A percentile compares a stretch with the other conserved stretches of the same genome.
phyloP scores from a whole-genome alignment of 176 grass and related monocot species.

The Bromus sterilis region DNA sequence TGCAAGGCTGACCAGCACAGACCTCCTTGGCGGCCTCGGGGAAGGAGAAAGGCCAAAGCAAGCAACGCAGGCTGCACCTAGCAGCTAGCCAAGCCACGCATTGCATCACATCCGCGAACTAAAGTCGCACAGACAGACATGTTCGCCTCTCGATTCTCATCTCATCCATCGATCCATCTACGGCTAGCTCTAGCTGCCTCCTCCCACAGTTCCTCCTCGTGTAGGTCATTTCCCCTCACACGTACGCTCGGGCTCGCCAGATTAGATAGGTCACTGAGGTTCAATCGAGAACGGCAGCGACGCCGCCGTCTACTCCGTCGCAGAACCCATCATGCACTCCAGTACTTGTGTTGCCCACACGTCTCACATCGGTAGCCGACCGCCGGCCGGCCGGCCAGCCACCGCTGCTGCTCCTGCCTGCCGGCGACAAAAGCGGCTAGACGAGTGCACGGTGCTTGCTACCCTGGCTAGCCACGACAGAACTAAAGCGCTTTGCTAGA shows the following conservation, averaged over 20 bases:
- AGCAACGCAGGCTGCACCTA: too few relatives aligned
- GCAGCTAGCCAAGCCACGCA: not conserved
- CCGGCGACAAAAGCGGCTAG: not conserved
- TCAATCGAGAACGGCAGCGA: not conserved
- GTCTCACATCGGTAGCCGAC: not conserved
- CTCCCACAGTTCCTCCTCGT: not conserved
- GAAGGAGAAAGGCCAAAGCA: slow-evolving; percentile 33
- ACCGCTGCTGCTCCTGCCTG: not conserved
- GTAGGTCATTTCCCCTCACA: slow-evolving; percentile 10
- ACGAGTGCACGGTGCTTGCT: not conserved
- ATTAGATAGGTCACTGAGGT: not conserved
- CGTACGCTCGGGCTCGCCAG: not conserved
- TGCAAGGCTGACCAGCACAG: slow-evolving; percentile 41
- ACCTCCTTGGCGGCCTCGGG: slow-evolving; percentile 8
- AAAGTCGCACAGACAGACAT: slow-evolving; percentile 7
- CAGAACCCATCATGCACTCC: not conserved
- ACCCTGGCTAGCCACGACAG: not conserved
- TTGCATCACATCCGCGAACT: not conserved
- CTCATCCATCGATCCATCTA: too few relatives aligned
- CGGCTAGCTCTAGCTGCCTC: not conserved
- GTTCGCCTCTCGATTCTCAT: not conserved
- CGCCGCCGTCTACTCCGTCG: not conserved
- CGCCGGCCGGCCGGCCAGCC: not conserved
- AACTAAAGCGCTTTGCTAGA: slow-evolving; percentile 18
- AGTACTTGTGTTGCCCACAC: not conserved